Evolutionary conservation across 768 basidiomycete genomes (phyloP).

Genomic region (Tricholomella constricta): DNA sequence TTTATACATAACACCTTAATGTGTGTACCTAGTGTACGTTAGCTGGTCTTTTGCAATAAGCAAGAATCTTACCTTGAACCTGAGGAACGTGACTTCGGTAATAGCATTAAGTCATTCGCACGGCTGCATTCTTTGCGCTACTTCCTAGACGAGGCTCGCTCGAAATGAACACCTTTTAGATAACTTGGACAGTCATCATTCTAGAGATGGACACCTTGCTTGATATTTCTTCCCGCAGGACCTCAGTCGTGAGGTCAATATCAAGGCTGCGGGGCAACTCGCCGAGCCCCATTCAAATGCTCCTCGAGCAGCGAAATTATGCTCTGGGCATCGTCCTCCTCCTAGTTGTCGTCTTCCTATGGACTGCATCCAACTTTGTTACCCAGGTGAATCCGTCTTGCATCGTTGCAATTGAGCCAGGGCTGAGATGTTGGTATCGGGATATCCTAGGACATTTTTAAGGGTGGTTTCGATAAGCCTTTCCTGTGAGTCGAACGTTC

Average conservation of each 20-base stretch:
- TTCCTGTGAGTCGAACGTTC: slow-evolving; percentile 60
- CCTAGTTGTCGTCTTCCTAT: slow-evolving; percentile 76
- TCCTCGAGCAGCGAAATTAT: slow-evolving; percentile 36
- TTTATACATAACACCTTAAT: neutral
- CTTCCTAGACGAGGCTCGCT: neutral
- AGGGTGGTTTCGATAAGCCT: slow-evolving; percentile 81
- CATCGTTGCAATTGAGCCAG: neutral
- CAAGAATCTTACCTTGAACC: too few relatives aligned
- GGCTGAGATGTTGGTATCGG: neutral
- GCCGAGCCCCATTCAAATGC: slow-evolving; percentile 3
- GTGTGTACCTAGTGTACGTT: neutral
- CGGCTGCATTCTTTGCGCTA: too few relatives aligned
- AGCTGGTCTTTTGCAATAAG: too few relatives aligned
- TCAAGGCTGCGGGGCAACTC: neutral
- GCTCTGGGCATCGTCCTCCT: slow-evolving; percentile 68
- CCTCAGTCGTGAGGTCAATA: slow-evolving; percentile 1
- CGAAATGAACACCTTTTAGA: neutral
- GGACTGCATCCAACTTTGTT: slow-evolving; percentile 88
- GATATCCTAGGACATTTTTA: slow-evolving; percentile 44
- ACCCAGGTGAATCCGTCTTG: slow-evolving; percentile 59
- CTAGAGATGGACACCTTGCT: slow-evolving; percentile 6
- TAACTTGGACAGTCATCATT: neutral
- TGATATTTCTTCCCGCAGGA: neutral
- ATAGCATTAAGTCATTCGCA: too few relatives aligned
- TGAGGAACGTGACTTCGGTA: neutral